A percentile compares a stretch with the other conserved stretches of the same genome.
phyloP scores from a whole-genome alignment of 768 basidiomycete genomes.

The Boletus sp. region DNA sequence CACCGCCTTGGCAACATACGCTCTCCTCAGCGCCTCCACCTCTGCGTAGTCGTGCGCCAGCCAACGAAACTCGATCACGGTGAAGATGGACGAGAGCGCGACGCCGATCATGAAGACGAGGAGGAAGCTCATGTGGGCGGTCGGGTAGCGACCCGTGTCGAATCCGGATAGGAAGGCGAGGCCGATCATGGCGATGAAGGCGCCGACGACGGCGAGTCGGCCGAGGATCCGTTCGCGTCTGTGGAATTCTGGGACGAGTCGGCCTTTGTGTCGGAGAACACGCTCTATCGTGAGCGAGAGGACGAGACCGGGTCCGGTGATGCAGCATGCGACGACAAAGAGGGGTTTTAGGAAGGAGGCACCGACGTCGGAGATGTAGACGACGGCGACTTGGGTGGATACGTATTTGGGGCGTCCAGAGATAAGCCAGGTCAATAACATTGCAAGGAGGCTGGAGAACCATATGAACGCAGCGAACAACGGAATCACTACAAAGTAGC shows the following conservation, averaged over 20 bases:
- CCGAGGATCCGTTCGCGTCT: slow-evolving; percentile 53
- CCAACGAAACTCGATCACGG: slow-evolving; percentile 68
- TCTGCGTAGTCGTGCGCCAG: slow-evolving; percentile 53
- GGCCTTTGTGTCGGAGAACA: slow-evolving; percentile 62
- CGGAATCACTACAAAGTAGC: slow-evolving; percentile 66
- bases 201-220: slow-evolving; percentile 55
- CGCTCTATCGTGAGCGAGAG: slow-evolving; percentile 59
- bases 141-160: slow-evolving; percentile 56
- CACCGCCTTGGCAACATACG: slow-evolving; percentile 60
- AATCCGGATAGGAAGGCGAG: slow-evolving; percentile 69
- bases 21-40: slow-evolving; percentile 42
- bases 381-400: slow-evolving; percentile 52
- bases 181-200: slow-evolving; percentile 59
- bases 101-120: slow-evolving; percentile 74
- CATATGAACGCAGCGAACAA: slow-evolving; percentile 58
- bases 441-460: slow-evolving; percentile 66
- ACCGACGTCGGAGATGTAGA: slow-evolving; percentile 80
- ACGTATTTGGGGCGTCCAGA: slow-evolving; percentile 50
- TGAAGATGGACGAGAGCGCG: slow-evolving; percentile 69
- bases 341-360: slow-evolving; percentile 72
- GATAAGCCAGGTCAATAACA: slow-evolving; percentile 71
- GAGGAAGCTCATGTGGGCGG: slow-evolving; percentile 57
- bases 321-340: slow-evolving; percentile 61
- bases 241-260: slow-evolving; percentile 59
- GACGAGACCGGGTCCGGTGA: slow-evolving; percentile 62